Conservation (phyloP, 805 yeast species). For the Blastobotrys parvus region DNA sequence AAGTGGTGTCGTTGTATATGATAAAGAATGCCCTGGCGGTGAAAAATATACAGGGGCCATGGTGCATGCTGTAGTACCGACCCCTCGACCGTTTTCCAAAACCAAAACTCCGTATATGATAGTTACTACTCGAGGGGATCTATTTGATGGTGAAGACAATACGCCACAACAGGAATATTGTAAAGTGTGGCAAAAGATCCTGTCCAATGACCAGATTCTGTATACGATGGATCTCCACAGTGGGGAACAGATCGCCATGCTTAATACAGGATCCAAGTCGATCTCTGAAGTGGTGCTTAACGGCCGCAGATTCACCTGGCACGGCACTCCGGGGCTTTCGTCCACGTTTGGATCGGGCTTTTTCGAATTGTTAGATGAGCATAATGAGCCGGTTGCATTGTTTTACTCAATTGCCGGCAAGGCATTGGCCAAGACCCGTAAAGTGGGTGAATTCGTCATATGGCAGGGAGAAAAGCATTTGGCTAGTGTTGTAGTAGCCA, state of each 20-base stretch:
- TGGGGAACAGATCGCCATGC: background rate
- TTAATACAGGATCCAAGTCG: background rate
- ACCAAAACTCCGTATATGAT: background rate
- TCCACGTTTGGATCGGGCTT: slow-evolving; percentile 1
- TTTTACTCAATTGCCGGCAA: background rate
- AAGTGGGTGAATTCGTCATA: background rate
- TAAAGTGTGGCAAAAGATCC: background rate
- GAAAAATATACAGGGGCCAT: background rate
- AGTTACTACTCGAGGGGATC: background rate
- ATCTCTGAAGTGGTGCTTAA: background rate
- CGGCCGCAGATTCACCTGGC: background rate
- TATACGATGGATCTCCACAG: background rate
- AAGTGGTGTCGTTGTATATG: background rate
- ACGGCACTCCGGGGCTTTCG: background rate
- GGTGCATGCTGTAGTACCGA: background rate
- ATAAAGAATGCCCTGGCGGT: background rate
- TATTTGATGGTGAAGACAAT: too few species aligned
- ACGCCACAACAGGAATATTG: background rate
- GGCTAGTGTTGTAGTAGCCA: background rate
- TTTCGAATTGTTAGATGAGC: background rate
- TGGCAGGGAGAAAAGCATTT: background rate
- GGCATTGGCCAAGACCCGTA: background rate
- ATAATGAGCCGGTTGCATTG: background rate
- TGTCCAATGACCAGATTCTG: background rate
- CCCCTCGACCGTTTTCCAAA: background rate